Base-by-base conservation (phyloP, 768 basidiomycete genomes). In the Amanita polypyramis region DNA sequence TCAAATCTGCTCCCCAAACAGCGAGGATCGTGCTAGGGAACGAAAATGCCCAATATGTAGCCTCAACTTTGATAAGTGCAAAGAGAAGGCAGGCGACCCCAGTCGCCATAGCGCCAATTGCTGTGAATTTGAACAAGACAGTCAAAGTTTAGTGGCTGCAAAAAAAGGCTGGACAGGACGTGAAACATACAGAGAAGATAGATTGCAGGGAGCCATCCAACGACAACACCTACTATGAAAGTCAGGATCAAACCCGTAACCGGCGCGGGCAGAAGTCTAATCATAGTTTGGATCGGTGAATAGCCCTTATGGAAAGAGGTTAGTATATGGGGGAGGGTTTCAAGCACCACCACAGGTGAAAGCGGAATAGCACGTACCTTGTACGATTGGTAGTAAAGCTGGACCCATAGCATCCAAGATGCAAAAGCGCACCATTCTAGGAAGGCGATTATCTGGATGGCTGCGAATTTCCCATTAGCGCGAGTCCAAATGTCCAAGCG, bases 1-100 rank as follows among this genome's bases (percentile, higher is more conserved):
- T 77, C 52, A 90, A 85, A 56, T 90, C 88, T 0, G 79, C 85
- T 15, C 88, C 88, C 38, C 85, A 72, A 11, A 88, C 86, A 15
- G 75, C 64, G 40, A 84, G 48, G 34, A 77, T 62, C 0, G 83
- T 74, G 0, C 80, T 74, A 0, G 85, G 83, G 61, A 90, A 90
- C 3, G 76, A 79, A 49, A 72, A 83, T 1, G 80, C 82, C 88
- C 87, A 90, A 55, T 81, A 90, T 1, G 78, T 62, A 5, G 66
- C 66, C 0, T 61, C 52, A 0, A 81, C 73, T 21, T 75, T 53
- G 52, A 88, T 84, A 1, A 85, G 51, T 1, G 86, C 86, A 55
- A 88, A 85, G 4, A 88, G 63, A 8, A 88, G 61, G 50, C 70
- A 73, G 0, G 82, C 82, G 5, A 62, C 42, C 3, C 70, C 69